Base-by-base conservation (phyloP, 75 land plant genomes). In the Pinus tabuliformis region DNA sequence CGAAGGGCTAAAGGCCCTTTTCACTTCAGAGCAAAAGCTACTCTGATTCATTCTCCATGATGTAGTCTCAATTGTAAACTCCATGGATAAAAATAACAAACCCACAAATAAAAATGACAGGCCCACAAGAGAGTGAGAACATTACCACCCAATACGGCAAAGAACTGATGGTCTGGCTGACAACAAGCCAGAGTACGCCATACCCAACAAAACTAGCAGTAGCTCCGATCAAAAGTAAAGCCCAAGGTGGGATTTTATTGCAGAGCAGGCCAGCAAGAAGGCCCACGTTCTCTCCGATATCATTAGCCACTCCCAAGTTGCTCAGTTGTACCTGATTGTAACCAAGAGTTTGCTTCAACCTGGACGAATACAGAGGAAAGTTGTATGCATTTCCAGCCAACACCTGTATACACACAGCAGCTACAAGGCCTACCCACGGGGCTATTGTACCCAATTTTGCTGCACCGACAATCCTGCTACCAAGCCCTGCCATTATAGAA, bases 241-340 rank as follows among this genome's bases (percentile, higher is more conserved):
- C 72, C 98, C 98, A 94, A 11, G 95, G 93, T 1, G 99, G 97
- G 22, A 96, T 77, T 58, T 83, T 82, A 78, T 96, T 91, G 79
- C 95, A 89, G 70, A 85, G 81, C 56, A 92, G 59, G 2, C 99
- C 99, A 3, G 96, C 91, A 68, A 96, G 81, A 45, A 94, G 61
- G 13, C 99, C 99, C 61, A 95, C 85, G 72, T 89, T 87, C 77
- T 96, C 97, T 4, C 99, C 99, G 52, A 94, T 77, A 76, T 96
- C 99, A 60, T 92, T 96, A 33, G 99, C 98, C 13, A 96, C 98
- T 11, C 99, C 95, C 39, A 96, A 87, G 58, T 87, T 81, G 78
- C 91, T 94, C 58, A 96, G 86, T 91, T 94, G 91, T 71, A 58
- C 56, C 85, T 96, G 99, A 80, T 77, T 90, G 74, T 79, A 89